These are phyloP conservation scores for Hypoxylon sp. DNA, from an alignment of 2,329 filamentous ascomycete genomes.

Conservation along the genomic window DNA sequence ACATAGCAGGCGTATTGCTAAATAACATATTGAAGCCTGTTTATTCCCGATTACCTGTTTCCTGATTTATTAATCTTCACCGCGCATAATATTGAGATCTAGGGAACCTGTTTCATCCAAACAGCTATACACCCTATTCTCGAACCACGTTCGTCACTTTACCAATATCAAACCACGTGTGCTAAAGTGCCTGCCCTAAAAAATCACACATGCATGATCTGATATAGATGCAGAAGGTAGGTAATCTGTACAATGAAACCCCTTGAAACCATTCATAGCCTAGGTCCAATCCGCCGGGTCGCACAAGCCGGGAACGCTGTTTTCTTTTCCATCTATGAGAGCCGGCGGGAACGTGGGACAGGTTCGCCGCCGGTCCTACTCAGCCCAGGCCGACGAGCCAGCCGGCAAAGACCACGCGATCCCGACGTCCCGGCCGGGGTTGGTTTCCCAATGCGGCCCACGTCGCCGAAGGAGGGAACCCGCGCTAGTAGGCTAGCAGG, in stretches of 20 bases:
- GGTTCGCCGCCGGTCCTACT: constrained; percentile 27
- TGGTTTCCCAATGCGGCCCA: constrained; percentile 29
- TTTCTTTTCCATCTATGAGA: constrained; percentile 4
- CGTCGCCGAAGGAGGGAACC: constrained; percentile 11
- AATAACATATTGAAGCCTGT: too few relatives aligned
- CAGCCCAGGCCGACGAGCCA: constrained; percentile 17
- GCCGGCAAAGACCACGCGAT: constrained; percentile 24
- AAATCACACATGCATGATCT: constrained; percentile 1
- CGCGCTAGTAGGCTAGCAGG: constrained; percentile 13
- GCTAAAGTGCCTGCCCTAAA: constrained; percentile 6
- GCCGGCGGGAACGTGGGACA: constrained; percentile 26
- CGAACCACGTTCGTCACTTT: background rate
- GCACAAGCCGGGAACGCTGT: constrained; percentile 3
- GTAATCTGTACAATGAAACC: constrained; percentile 3
- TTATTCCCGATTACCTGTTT: too few relatives aligned
- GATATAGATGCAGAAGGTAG: constrained; percentile 6
- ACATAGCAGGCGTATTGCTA: too few relatives aligned
- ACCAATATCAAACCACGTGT: constrained; percentile 27
- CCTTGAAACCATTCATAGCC: constrained; percentile 18
- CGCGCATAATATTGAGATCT: background rate
- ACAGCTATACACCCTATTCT: background rate
- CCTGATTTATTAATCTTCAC: background rate
- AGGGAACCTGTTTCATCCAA: background rate
- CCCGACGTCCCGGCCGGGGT: constrained; percentile 32
- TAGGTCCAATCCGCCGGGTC: constrained; percentile 24